A percentile compares a stretch with the other conserved stretches of the same genome.
Conservation (phyloP, 148 eudicot species). For the Tetragonia tetragonoides region DNA sequence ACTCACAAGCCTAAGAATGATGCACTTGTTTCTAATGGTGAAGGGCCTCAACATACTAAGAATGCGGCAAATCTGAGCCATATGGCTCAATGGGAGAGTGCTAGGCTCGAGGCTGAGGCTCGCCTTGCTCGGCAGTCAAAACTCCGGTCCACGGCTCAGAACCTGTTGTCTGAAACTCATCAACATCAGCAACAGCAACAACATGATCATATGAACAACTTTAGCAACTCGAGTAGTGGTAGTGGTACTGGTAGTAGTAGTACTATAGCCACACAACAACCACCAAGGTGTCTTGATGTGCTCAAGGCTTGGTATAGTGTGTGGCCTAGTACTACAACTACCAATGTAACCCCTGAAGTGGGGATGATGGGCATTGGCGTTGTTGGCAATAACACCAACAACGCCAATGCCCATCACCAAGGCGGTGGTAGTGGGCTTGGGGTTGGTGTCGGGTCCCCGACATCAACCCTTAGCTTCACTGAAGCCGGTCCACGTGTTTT, state of each 20-base stretch:
- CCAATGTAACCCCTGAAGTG: constrained; percentile 3
- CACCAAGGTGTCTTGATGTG: constrained; percentile 49
- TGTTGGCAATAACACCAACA: not conserved
- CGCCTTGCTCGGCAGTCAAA: constrained; percentile 75
- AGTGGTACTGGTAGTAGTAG: not conserved
- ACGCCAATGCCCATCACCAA: too few relatives aligned
- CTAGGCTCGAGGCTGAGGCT: constrained; percentile 93
- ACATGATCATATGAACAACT: not conserved
- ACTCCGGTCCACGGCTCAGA: constrained; percentile 32
- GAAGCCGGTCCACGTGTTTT: constrained; percentile 33
- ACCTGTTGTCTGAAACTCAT: constrained; percentile 17
- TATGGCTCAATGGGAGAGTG: constrained; percentile 98
- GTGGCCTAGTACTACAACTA: constrained; percentile 27
- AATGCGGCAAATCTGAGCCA: constrained; percentile 81
- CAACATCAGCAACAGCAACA: not conserved
- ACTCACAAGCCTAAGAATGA: constrained; percentile 92
- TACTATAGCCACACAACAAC: not conserved
- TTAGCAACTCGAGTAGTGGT: not conserved
- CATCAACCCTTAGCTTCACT: constrained; percentile 68
- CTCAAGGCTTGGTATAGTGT: constrained; percentile 51
- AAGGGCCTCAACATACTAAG: constrained; percentile 41
- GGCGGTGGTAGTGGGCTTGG: constrained; percentile 22
- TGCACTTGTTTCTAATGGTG: constrained; percentile 41
- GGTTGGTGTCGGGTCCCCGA: constrained; percentile 60
- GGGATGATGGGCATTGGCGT: constrained; percentile 2